Base-by-base conservation (phyloP, 495 filamentous ascomycete species). In the Viridothelium virens region DNA sequence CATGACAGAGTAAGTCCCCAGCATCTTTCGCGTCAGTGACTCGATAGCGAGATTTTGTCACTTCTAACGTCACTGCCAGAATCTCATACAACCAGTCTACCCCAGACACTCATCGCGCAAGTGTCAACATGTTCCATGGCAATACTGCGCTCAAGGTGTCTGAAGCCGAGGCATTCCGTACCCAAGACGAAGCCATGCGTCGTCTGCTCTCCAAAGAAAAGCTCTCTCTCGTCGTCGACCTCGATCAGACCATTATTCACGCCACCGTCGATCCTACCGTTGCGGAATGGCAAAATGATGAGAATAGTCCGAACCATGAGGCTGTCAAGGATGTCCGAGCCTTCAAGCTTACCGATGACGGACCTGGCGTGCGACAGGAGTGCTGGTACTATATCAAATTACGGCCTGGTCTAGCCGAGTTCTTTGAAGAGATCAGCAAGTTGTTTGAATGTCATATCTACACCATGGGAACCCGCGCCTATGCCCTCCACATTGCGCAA, bases 301-400 rank as follows among this genome's bases (percentile, higher is more conserved):
- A 87, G 59, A 81, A 84, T 5, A 96, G 95, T 66, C 91, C 94
- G 38, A 99, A 99, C 72, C 84, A 97, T 74, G 87, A 91, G 56
- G 89, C 91, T 2, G 86, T 97, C 66, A 93, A 91, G 72, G 89
- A 94, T 70, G 92, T 97, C 33, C 81, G 84, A 69, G 79, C 84
- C 50, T 99, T 99, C 70, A 90, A 96, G 77, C 82, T 99, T 64
- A 80, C 84, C 12, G 91, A 96, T 67, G 92, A 96, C 72, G 90
- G 87, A 31, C 89, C 89, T 31, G 82, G 84, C 12, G 85, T 86
- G 66, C 85, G 83, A 46, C 85, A 86, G 7, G 85, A 85, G 9
- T 90, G 88, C 71, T 95, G 87, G 87, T 99, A 99, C 78, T 97
- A 96, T 75, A 93, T 97, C 80, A 99, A 99, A 76, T 86, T 96